Evolutionary conservation across 2,329 filamentous ascomycete genomes (phyloP).

Genomic region (Keithomyces neogunnii): DNA sequence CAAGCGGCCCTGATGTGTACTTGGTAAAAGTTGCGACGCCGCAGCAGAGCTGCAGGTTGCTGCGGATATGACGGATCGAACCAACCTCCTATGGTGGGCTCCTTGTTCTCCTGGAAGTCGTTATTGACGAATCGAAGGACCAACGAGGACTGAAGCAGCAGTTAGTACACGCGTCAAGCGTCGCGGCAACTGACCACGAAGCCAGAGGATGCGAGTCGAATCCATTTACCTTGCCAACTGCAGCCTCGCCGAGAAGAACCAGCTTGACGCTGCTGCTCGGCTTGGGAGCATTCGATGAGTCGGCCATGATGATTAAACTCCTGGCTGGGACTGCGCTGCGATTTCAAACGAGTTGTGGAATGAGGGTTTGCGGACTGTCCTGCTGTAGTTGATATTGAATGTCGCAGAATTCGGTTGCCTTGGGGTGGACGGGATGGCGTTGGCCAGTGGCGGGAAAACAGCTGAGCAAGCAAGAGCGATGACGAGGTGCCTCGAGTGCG

Average conservation of each 20-base stretch:
- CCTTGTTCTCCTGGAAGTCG: constrained; percentile 99
- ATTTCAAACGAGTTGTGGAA: neutral
- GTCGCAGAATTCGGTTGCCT: neutral
- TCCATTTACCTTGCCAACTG: constrained; percentile 81
- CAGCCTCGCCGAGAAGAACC: constrained; percentile 92
- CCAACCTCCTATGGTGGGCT: constrained; percentile 95
- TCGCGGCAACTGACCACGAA: neutral
- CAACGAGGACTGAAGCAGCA: constrained; percentile 67
- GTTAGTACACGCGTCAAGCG: constrained; percentile 12
- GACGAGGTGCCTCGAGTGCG: neutral
- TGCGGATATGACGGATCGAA: constrained; percentile 13
- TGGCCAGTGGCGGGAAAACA: neutral
- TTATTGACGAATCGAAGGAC: constrained; percentile 99
- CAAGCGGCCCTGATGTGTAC: neutral
- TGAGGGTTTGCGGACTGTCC: neutral
- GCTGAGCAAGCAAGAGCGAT: neutral
- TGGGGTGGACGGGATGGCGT: neutral
- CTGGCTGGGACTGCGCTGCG: neutral
- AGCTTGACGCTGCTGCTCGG: constrained; percentile 99
- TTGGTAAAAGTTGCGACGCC: neutral
- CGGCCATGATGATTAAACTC: constrained; percentile 24
- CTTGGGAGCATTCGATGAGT: constrained; percentile 62
- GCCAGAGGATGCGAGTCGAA: neutral
- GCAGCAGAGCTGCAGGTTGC: neutral
- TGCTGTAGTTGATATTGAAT: neutral